Evolutionary conservation across 225 moss, liverwort and hornwort genomes (phyloP).

Genomic region (Polytrichum formosum): DNA sequence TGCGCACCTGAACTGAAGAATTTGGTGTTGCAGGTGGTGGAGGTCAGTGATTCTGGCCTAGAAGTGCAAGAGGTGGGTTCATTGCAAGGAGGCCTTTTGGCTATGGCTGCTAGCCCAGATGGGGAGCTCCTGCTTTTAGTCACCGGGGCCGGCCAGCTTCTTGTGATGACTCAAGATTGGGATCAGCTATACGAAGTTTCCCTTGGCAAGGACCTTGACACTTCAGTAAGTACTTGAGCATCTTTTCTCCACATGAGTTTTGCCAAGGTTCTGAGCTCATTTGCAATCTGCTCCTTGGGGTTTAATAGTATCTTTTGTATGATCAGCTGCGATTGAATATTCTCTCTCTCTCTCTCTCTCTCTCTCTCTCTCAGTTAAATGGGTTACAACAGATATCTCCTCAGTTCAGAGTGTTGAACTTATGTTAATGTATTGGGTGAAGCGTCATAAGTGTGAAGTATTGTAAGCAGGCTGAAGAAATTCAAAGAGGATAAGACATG

Average conservation of each 20-base stretch:
- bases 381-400: too few species aligned
- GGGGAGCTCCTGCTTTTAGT: constrained; percentile 84
- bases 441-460: too few species aligned
- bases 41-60: constrained; percentile 50
- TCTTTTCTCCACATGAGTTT: neutral
- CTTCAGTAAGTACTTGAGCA: constrained; percentile 52
- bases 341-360: too few species aligned
- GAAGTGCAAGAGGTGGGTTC: constrained; percentile 82
- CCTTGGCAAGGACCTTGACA: constrained; percentile 39
- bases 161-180: constrained; percentile 98
- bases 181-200: constrained; percentile 84
- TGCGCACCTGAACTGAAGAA: too few species aligned
- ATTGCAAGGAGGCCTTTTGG: constrained; percentile 73
- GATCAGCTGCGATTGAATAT: too few species aligned
- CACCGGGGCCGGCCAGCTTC: constrained; percentile 74
- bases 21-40: constrained; percentile 41
- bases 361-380: too few species aligned
- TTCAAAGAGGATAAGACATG: too few species aligned
- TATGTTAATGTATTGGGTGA: too few species aligned
- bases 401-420: too few species aligned
- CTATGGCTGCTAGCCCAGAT: constrained; percentile 84
- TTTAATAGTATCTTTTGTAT: too few species aligned
- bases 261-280: neutral
- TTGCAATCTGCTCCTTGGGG: too few species aligned
- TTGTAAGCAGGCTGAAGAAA: too few species aligned